Conservation (phyloP, 805 yeast genomes). For the Brettanomyces custersianus region DNA sequence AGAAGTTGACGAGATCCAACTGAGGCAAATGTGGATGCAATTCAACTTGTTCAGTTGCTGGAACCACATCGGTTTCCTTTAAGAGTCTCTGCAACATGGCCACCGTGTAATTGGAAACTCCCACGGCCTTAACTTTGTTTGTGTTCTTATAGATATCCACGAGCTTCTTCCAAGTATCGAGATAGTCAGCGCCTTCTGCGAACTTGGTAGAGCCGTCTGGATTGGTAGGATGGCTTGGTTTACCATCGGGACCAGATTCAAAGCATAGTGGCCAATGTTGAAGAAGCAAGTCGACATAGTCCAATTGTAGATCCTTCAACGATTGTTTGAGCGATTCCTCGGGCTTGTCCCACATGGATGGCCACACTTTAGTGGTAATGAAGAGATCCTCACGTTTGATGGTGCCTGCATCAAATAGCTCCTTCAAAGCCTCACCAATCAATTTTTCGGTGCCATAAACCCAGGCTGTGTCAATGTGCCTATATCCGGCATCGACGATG, state of each 20-base stretch:
- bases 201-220: conserved; percentile 38
- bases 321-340: conserved; percentile 33
- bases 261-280: conserved; percentile 45
- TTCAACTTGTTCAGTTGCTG: conserved; percentile 49
- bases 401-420: conserved; percentile 35
- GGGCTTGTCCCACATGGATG: conserved; percentile 32
- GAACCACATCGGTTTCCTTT: conserved; percentile 36
- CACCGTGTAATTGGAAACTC: conserved; percentile 47
- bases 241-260: conserved; percentile 31
- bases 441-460: conserved; percentile 34
- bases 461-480: conserved; percentile 48
- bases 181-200: conserved; percentile 76
- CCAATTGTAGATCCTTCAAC: conserved; percentile 31
- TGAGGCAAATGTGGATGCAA: conserved; percentile 37
- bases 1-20: conserved; percentile 31
- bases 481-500: conserved; percentile 32
- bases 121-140: conserved; percentile 41
- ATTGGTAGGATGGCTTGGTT: conserved; percentile 29
- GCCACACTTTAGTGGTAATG: conserved; percentile 69
- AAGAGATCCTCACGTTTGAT: conserved; percentile 48
- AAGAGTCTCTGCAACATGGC: conserved; percentile 31
- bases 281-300: conserved; percentile 36
- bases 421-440: conserved; percentile 38
- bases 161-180: conserved; percentile 64
- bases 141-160: conserved; percentile 61